Conservation (phyloP, 805 yeast species). For the Zygotorulaspora chibaensis region DNA sequence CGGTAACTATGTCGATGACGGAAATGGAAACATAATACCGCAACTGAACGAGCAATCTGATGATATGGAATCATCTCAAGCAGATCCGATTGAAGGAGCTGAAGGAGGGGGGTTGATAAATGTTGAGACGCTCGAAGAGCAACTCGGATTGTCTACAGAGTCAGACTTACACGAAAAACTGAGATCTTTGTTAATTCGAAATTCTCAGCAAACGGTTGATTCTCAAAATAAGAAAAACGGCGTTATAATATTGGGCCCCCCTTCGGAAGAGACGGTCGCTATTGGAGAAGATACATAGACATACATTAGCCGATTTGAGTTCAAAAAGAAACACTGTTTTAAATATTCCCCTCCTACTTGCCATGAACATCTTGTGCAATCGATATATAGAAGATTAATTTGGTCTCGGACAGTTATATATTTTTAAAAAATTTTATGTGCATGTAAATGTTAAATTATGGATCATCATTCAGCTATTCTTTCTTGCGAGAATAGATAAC, state of each 20-base stretch:
- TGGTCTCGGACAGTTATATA: no score
- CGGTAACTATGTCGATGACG: conserved; percentile 32
- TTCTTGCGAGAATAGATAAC: conserved; percentile 43
- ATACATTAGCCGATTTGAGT: no score
- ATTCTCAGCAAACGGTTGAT: conserved; percentile 28
- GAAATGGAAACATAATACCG: conserved; percentile 27
- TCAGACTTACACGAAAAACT: conserved; percentile 25
- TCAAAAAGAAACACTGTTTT: no score
- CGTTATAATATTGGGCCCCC: conserved; percentile 33
- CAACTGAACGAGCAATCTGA: conserved; percentile 18
- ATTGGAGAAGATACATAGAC: neutral
- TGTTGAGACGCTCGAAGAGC: conserved; percentile 17
- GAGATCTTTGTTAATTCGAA: conserved; percentile 25
- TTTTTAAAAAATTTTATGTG: neutral
- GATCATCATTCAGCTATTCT: conserved; percentile 13
- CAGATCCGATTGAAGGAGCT: conserved; percentile 2
- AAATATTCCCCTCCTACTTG: no score
- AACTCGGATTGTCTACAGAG: conserved; percentile 19
- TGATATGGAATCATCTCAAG: conserved; percentile 2
- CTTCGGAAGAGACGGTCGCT: conserved; percentile 14
- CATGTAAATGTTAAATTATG: neutral
- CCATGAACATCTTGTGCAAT: neutral
- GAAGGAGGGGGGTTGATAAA: conserved; percentile 15
- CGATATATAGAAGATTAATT: neutral
- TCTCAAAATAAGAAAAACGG: conserved; percentile 29